Evolutionary conservation across 306 rosid genomes (phyloP), one percentile per base, ranked within the genome.

Genomic region (Canavalia gladiata): DNA sequence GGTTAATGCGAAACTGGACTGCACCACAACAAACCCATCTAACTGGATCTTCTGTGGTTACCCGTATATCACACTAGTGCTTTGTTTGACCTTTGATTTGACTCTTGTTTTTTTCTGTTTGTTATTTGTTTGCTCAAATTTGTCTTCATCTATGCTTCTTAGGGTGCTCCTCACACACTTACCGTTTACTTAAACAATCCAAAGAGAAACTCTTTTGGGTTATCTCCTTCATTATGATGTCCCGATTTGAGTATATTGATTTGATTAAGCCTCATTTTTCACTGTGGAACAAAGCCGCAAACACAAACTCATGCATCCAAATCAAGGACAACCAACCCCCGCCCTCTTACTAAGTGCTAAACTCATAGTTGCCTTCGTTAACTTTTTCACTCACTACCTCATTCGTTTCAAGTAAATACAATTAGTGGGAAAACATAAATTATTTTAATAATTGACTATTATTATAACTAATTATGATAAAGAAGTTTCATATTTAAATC

Each of bases 11-110:
- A 35, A 69, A 58, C 85, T 37, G 45, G 18, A 65, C 1, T 31
- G 37, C 4, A 47, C 57, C 29, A 7, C 65, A 68, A 39, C 67
- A 29, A 82, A 82, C 86, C 8, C 28, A 80, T 71, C 78, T 80
- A 59, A 52, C 31, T 60, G 10, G 8, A 9, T 45, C 1, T 49
- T 1, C 11, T 7, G 25, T 18, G 25, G 25, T 18, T 18, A 18
- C 25, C 25, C 25, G 25, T 18, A 18, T 18, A 18, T 18, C 25
- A 18, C 25, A 18, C 25, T 18, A 18, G 25, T 18, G 25, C 25
- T 18, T 18, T 18, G 75, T 71, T 75, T 86, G 89, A 86, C 87
- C 28, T 58, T 0, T 86, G 85, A 86, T 86, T 80, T 83, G 89
- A 83, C 87, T 80, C 85, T 80, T 76, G 7, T 35, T 69, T 68